A percentile compares a stretch with the other conserved stretches of the same genome.
Conservation (phyloP, 2,329 filamentous ascomycete species). For the Rhexocercosporidium sp. region DNA sequence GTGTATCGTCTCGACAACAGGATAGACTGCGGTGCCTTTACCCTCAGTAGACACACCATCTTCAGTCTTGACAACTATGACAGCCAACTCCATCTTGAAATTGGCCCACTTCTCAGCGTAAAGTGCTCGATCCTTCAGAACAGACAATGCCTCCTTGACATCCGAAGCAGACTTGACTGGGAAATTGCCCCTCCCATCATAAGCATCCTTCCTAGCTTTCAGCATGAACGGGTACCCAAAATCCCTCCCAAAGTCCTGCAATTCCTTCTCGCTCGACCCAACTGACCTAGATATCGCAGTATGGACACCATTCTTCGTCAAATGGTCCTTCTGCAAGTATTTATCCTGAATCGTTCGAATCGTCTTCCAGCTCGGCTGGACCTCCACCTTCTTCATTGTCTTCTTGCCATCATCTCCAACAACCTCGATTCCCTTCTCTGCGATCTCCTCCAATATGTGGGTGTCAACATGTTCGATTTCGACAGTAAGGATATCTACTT, state of each 20-base stretch:
- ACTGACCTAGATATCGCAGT: constrained; percentile 71
- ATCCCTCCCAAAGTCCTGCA: constrained; percentile 65
- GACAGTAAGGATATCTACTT: constrained; percentile 83
- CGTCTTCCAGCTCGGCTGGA: constrained; percentile 85
- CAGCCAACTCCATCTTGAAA: constrained; percentile 86
- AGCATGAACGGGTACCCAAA: constrained; percentile 90
- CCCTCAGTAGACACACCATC: constrained; percentile 56
- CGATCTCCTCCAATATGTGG: constrained; percentile 84
- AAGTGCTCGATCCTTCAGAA: constrained; percentile 72
- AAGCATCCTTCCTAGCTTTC: constrained; percentile 88
- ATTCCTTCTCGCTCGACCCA: constrained; percentile 56
- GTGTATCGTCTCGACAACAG: constrained; percentile 92
- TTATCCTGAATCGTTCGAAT: constrained; percentile 93
- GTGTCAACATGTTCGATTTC: constrained; percentile 97
- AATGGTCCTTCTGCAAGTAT: constrained; percentile 84
- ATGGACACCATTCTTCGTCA: constrained; percentile 70
- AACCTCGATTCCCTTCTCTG: constrained; percentile 64
- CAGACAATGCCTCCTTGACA: constrained; percentile 69
- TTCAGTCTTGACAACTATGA: constrained; percentile 93
- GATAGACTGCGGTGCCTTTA: constrained; percentile 70
- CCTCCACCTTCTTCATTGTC: constrained; percentile 56
- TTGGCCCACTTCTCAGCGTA: constrained; percentile 85
- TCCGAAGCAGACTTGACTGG: constrained; percentile 63
- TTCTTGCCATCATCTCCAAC: constrained; percentile 47
- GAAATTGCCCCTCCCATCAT: constrained; percentile 85